phyloP scores from a whole-genome alignment of 2,329 filamentous ascomycete species.

The Xylariaceae sp. region DNA sequence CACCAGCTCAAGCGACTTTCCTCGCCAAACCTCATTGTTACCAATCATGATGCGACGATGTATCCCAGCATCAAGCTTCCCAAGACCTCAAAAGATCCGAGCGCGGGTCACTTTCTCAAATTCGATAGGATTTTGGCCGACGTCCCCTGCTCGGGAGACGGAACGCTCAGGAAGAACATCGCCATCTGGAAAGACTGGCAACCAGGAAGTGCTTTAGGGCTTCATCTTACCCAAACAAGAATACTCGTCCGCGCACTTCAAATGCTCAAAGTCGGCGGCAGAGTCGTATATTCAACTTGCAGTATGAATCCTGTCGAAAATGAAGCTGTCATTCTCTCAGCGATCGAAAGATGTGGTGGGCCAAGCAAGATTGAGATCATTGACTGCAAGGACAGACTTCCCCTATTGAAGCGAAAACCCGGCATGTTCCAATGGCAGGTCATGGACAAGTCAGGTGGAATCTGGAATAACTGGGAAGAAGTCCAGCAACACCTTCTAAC shows the following conservation, averaged over 20 bases:
- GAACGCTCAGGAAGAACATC: conserved; percentile 87
- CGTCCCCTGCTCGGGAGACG: conserved; percentile 94
- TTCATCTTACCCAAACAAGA: conserved; percentile 81
- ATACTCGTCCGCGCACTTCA: conserved; percentile 91
- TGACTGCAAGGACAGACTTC: conserved; percentile 75
- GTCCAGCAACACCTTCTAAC: conserved; percentile 65
- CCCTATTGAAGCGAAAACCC: conserved; percentile 68
- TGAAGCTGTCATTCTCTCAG: conserved; percentile 83
- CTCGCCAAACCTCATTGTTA: conserved; percentile 93
- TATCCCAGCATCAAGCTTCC: conserved; percentile 91
- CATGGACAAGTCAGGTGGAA: conserved; percentile 77
- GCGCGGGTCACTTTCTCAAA: conserved; percentile 73
- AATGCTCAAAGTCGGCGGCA: conserved; percentile 91
- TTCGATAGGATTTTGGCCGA: conserved; percentile 96
- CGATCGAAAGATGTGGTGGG: conserved; percentile 87
- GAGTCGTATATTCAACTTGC: conserved; percentile 96
- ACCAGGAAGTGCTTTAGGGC: conserved; percentile 78
- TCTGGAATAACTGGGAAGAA: conserved; percentile 79
- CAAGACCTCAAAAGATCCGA: conserved; percentile 48
- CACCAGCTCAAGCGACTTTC: conserved; percentile 97
- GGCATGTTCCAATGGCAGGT: conserved; percentile 84
- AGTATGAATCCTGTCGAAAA: conserved; percentile 99
- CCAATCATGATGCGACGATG: conserved; percentile 94
- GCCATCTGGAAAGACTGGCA: conserved; percentile 95
- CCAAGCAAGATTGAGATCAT: conserved; percentile 75